Evolutionary conservation across 2,329 filamentous ascomycete genomes (phyloP), one percentile per base, ranked within the genome.

Genomic region (Fusarium praegraminearum): DNA sequence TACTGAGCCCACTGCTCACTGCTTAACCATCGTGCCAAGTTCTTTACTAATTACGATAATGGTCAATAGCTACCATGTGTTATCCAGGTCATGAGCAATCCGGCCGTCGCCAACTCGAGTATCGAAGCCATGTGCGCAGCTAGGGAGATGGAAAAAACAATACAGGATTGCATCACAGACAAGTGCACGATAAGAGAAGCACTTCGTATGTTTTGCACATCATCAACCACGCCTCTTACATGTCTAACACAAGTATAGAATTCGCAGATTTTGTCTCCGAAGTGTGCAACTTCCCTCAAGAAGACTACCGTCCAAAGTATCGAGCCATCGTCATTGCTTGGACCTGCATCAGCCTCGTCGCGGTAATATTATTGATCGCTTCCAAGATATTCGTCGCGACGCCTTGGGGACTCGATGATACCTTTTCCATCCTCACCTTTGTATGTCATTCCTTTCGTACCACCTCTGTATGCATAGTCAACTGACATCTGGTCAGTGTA

Each of bases 391-490:
- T 36, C 3, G 6, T 33, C 3, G 32, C 33, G 15, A 36, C 6
- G 1, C 26, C 49, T 0, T 63, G 60, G 60, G 60, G 60, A 3
- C 10, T 38, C 1, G 58, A 63, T 28, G 58, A 63, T 18, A 56
- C 8, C 0, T 63, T 32, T 30, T 22, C 28, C 9, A 6, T 30
- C 8, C 26, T 56, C 2, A 61, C 49, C 5, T 40, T 40, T 11
- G 49, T 52, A 41, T 41, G 49, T 13, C 13, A 7, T 20, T 12
- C 36, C 5, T 12, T 36, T 7, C 1, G 12, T 38, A 22, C 22
- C 3, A 26, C 16, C 18, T 41, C 1, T 5, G 13, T 11, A 3
- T 12, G n/a, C 3, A 18, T 7, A n/a, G 3, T 20, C 26, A 2
- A 6, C 6, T 30, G 1, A 36, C 1, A 36, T 4, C 11, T 28